These are phyloP conservation scores for Grigorovia transvaalensis DNA, from an alignment of 805 yeast species.

Conservation along the genomic window DNA sequence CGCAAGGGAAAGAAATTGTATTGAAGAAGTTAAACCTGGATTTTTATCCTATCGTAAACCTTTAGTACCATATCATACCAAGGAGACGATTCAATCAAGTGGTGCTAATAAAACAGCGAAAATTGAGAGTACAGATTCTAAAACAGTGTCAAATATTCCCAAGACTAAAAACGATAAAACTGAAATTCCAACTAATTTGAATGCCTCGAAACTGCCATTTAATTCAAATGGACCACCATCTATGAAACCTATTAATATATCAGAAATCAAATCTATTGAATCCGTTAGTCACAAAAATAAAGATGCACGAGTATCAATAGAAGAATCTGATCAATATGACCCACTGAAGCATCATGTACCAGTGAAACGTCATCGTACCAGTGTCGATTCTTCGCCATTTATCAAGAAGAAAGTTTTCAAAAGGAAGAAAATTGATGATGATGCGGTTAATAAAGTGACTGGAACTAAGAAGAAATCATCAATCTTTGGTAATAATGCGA, in stretches of 20 bases:
- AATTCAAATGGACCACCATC: neutral
- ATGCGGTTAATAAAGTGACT: neutral
- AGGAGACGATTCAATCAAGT: too few species aligned
- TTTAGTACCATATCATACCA: neutral
- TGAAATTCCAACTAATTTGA: too few species aligned
- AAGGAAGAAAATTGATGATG: neutral
- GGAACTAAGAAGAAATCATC: slow-evolving; percentile 26
- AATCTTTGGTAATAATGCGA: slow-evolving; percentile 20
- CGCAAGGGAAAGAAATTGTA: slow-evolving; percentile 41
- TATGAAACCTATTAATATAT: neutral
- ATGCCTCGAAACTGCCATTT: too few species aligned
- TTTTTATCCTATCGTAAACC: slow-evolving; percentile 9
- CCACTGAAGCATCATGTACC: neutral
- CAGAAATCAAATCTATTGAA: neutral
- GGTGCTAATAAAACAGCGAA: neutral
- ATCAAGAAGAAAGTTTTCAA: neutral
- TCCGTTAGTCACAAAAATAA: neutral
- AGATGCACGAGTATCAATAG: neutral
- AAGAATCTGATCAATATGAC: slow-evolving; percentile 5
- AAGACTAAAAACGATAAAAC: too few species aligned
- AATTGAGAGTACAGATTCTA: too few species aligned
- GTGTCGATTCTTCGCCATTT: neutral
- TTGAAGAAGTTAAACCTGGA: slow-evolving; percentile 23
- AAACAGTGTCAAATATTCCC: too few species aligned
- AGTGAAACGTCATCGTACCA: neutral